Evolutionary conservation across 495 filamentous ascomycete genomes (phyloP).

Genomic region (Penicillium roqueforti): DNA sequence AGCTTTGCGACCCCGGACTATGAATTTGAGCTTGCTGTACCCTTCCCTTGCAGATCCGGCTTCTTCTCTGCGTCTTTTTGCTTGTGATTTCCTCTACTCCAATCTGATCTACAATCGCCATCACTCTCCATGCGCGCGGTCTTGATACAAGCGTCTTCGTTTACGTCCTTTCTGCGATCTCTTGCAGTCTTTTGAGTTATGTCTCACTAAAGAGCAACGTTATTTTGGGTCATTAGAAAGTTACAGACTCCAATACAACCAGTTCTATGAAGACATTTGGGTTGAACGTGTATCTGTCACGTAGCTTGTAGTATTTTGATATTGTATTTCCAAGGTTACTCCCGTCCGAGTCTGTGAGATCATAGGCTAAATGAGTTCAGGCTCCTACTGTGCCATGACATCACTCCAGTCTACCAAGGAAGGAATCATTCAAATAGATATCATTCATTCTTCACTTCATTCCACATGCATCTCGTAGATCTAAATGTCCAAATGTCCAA

Average conservation of each 20-base stretch:
- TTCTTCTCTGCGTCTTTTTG: conserved; percentile 5
- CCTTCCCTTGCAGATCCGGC: conserved; percentile 12
- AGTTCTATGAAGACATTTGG: not conserved
- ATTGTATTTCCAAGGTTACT: too few species aligned
- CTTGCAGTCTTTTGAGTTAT: not conserved
- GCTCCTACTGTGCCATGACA: not conserved
- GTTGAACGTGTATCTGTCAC: not conserved
- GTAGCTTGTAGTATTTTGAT: not conserved
- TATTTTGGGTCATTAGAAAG: conserved; percentile 17
- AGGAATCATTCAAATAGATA: not conserved
- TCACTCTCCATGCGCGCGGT: not conserved
- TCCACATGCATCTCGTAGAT: conserved; percentile 20
- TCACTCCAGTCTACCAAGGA: not conserved
- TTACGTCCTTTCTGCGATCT: conserved; percentile 7
- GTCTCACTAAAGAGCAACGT: conserved; percentile 7
- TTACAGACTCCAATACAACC: conserved; percentile 16
- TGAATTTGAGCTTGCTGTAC: conserved; percentile 20
- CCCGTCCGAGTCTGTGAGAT: not conserved
- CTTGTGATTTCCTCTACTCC: conserved; percentile 3
- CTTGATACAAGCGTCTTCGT: conserved; percentile 9
- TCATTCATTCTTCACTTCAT: conserved; percentile 15
- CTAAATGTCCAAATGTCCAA: conserved; percentile 8
- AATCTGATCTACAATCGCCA: conserved; percentile 5
- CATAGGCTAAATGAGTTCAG: not conserved
- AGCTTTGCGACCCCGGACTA: conserved; percentile 10